Evolutionary conservation across 352 stramenopile genomes (phyloP).

Genomic region (Pythium sp.): DNA sequence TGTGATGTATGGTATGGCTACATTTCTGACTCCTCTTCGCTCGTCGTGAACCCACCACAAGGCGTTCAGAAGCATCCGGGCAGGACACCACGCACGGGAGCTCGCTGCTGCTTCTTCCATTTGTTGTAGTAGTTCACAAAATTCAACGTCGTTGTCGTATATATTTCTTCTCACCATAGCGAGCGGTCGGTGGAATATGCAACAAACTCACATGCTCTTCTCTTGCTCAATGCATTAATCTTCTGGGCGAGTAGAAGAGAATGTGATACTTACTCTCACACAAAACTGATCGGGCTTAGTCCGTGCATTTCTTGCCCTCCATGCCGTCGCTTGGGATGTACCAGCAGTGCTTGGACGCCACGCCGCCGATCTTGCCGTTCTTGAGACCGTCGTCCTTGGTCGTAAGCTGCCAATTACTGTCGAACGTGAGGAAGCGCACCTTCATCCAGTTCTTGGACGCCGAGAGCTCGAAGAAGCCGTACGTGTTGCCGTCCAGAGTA

Average conservation of each 20-base stretch:
- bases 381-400: conserved; percentile 23
- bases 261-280: conserved; percentile 5
- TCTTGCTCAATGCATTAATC: not conserved
- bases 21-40: not conserved
- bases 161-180: conserved; percentile 6
- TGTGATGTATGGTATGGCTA: conserved; percentile 1
- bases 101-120: not conserved
- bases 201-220: conserved; percentile 1
- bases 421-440: conserved; percentile 39
- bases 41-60: not conserved
- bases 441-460: conserved; percentile 35
- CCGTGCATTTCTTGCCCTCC: conserved; percentile 25
- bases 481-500: conserved; percentile 30
- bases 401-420: conserved; percentile 32
- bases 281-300: conserved; percentile 4
- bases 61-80: not conserved
- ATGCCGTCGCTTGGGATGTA: conserved; percentile 39
- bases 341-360: conserved; percentile 38
- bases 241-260: not conserved
- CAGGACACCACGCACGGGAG: not conserved
- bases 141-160: conserved; percentile 1
- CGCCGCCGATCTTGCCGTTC: conserved; percentile 18
- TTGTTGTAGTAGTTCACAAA: not conserved
- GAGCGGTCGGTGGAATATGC: not conserved
- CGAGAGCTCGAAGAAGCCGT: conserved; percentile 37